Conservation (phyloP, 129 eudicot genomes). For the Tagetes patula region DNA sequence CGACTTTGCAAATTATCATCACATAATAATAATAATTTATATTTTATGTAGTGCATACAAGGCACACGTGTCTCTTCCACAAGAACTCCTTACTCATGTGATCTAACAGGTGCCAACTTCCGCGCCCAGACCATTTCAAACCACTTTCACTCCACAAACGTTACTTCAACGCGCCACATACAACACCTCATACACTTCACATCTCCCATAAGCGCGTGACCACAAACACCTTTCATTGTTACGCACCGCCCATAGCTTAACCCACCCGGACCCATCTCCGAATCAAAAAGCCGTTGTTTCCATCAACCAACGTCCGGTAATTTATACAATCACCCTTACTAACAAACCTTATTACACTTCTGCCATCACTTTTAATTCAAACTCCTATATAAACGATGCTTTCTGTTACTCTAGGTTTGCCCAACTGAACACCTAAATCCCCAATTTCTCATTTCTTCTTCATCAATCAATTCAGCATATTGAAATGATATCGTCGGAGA, state of each 20-base stretch:
- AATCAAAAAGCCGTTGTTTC: constrained; percentile 4
- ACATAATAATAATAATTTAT: too few species aligned
- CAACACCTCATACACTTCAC: neutral
- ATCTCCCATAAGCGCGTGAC: neutral
- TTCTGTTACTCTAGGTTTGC: constrained; percentile 4
- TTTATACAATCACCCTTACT: neutral
- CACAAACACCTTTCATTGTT: neutral
- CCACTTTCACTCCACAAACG: neutral
- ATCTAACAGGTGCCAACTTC: neutral
- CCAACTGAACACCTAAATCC: neutral
- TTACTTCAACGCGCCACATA: neutral
- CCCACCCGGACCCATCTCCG: neutral
- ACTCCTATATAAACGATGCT: constrained; percentile 5
- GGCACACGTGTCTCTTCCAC: neutral
- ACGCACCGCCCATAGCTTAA: constrained; percentile 11
- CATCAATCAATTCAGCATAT: neutral
- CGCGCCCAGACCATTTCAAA: neutral
- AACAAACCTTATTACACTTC: neutral
- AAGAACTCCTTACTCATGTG: neutral
- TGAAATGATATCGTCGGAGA: neutral
- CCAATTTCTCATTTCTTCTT: neutral
- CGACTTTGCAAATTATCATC: too few species aligned
- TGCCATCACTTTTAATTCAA: neutral
- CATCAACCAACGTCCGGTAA: neutral
- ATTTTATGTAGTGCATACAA: neutral